Conservation (phyloP, 2,329 filamentous ascomycete species). For the Beauveria sp. region DNA sequence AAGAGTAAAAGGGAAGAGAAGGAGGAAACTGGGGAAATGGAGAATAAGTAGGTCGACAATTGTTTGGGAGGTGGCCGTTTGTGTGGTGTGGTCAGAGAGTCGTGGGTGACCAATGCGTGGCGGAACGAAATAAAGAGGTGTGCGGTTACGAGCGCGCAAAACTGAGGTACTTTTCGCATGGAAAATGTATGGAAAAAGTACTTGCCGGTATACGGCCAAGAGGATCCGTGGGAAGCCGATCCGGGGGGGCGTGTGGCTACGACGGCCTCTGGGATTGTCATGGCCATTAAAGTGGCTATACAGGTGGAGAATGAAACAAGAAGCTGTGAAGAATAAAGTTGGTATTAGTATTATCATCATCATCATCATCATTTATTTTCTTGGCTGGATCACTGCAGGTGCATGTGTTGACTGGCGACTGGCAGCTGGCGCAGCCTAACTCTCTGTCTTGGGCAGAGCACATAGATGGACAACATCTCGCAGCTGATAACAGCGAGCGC, state of each 20-base stretch:
- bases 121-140: not conserved
- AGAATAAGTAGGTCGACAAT: constrained; percentile 8
- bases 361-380: not conserved
- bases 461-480: not conserved
- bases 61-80: constrained; percentile 9
- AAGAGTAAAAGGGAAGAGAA: not conserved
- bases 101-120: not conserved
- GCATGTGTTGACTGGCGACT: not conserved
- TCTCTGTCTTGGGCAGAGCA: no score
- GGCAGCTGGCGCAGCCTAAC: not conserved
- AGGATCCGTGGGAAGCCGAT: constrained; percentile 11
- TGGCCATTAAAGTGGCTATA: constrained; percentile 11
- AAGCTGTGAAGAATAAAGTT: not conserved
- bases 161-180: not conserved
- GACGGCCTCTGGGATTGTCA: not conserved
- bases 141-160: not conserved
- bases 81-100: constrained; percentile 4
- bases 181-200: not conserved
- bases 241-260: constrained; percentile 1
- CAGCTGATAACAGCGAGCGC: not conserved
- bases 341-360: not conserved
- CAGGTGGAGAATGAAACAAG: constrained; percentile 9
- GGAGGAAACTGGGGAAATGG: not conserved
- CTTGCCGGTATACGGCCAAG: constrained; percentile 2
- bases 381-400: not conserved